These are phyloP conservation scores for Termitomyces sp. DNA, from an alignment of 768 basidiomycete species.

Conservation along the genomic window DNA sequence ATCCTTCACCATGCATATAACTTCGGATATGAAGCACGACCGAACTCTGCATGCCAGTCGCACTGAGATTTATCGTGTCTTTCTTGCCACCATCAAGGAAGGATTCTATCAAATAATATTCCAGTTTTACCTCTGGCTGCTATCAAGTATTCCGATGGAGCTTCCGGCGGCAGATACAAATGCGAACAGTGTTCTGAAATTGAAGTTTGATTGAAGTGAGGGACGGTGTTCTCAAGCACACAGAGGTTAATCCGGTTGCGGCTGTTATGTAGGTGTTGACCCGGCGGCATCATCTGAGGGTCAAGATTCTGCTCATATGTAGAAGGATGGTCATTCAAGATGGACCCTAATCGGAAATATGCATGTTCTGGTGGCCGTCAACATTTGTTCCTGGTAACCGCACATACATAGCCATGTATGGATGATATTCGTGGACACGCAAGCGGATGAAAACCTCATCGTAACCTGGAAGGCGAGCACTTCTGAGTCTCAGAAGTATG, in stretches of 20 bases:
- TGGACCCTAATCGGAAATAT: not conserved
- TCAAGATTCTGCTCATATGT: slow-evolving; percentile 20
- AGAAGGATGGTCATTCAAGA: slow-evolving; percentile 17
- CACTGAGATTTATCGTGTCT: not conserved
- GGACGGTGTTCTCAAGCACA: slow-evolving; percentile 7
- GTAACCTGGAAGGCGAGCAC: slow-evolving; percentile 31
- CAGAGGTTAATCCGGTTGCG: slow-evolving; percentile 14
- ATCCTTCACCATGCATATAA: not conserved
- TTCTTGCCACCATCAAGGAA: not conserved
- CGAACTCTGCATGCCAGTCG: not conserved
- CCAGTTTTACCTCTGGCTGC: not conserved
- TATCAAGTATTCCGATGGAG: slow-evolving; percentile 9
- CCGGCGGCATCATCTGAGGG: slow-evolving; percentile 20
- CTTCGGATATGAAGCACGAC: not conserved
- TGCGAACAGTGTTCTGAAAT: not conserved
- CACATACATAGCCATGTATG: slow-evolving; percentile 12
- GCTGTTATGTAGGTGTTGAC: slow-evolving; percentile 17
- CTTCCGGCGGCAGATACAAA: slow-evolving; percentile 17
- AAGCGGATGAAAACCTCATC: slow-evolving; percentile 29
- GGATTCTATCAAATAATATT: not conserved
- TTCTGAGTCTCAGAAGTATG: slow-evolving; percentile 29
- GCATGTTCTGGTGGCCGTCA: slow-evolving; percentile 21
- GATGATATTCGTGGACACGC: slow-evolving; percentile 30
- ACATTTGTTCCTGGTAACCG: slow-evolving; percentile 29
- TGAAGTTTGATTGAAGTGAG: too few species aligned